Conservation (phyloP, 345 rosid species). For the Linum usitatissimum region DNA sequence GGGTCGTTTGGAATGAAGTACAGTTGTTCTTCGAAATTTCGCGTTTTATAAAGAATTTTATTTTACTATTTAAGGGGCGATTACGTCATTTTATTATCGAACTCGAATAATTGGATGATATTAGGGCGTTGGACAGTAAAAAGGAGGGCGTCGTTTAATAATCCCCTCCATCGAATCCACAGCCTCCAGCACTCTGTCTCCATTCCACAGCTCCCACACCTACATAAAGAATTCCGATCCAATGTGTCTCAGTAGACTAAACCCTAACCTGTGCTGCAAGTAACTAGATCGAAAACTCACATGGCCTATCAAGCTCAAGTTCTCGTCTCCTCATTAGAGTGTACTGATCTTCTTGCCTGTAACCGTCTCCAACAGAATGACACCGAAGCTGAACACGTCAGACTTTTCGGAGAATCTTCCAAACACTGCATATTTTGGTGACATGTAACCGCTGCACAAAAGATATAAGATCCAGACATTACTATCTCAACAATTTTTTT, state of each 20-base stretch:
- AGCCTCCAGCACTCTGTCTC: conserved; percentile 2
- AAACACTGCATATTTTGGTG: conserved; percentile 17
- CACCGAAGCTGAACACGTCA: conserved; percentile 20
- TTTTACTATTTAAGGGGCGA: too few relatives aligned
- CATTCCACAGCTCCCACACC: conserved; percentile 14
- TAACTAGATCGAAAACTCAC: conserved; percentile 4
- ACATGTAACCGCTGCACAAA: conserved; percentile 9
- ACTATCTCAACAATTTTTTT: background rate
- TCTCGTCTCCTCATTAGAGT: background rate
- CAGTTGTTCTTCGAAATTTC: too few relatives aligned
- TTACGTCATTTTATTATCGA: too few relatives aligned
- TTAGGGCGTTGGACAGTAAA: too few relatives aligned
- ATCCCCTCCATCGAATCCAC: conserved; percentile 7
- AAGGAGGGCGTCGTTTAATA: too few relatives aligned
- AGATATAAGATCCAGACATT: background rate
- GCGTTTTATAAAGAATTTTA: too few relatives aligned
- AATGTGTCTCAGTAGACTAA: too few relatives aligned
- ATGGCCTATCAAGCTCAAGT: conserved; percentile 11
- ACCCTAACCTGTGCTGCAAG: too few relatives aligned
- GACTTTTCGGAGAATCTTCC: conserved; percentile 16
- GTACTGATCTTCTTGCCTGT: conserved; percentile 14
- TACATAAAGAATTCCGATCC: background rate
- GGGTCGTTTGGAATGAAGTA: too few relatives aligned
- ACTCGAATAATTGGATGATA: too few relatives aligned
- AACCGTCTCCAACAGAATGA: conserved; percentile 13